Conservation (phyloP, 139 green algal species). For the Pedinophyceae sp. region DNA sequence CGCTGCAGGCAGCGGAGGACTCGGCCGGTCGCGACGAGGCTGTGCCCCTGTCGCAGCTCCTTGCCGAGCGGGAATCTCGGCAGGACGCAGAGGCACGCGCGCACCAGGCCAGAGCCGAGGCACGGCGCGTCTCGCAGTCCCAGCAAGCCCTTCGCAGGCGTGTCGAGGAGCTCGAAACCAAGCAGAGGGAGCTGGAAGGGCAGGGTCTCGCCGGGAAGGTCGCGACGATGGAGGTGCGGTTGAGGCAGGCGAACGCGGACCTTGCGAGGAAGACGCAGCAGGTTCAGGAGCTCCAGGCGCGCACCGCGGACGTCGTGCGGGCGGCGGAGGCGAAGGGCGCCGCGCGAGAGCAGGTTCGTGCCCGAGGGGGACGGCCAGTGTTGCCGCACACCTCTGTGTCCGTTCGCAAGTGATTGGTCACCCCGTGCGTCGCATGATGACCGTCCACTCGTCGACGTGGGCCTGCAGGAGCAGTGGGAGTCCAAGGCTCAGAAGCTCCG, state of each 20-base stretch:
- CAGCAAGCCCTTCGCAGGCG: not conserved
- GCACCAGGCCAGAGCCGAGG: not conserved
- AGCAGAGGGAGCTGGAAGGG: not conserved
- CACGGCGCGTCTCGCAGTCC: not conserved
- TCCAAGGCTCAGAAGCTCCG: too few species aligned
- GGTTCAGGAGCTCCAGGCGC: not conserved
- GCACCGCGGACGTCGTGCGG: not conserved
- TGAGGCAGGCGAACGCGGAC: not conserved
- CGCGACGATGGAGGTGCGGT: not conserved
- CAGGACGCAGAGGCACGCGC: not conserved
- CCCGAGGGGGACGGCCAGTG: too few species aligned
- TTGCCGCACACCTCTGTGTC: too few species aligned
- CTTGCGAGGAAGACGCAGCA: not conserved
- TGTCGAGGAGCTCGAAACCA: not conserved
- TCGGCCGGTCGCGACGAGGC: not conserved
- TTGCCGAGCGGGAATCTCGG: not conserved
- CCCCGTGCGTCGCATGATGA: too few species aligned
- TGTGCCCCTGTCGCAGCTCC: not conserved
- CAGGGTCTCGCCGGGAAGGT: too few species aligned
- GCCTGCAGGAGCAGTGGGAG: too few species aligned
- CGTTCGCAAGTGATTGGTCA: too few species aligned
- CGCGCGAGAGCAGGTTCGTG: not conserved
- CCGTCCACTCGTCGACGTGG: too few species aligned
- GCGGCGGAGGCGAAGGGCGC: not conserved
- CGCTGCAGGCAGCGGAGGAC: not conserved